Evolutionary conservation across 352 stramenopile species (phyloP), one percentile per base, ranked within the genome.

Genomic region (Phytophthora podocarpi): DNA sequence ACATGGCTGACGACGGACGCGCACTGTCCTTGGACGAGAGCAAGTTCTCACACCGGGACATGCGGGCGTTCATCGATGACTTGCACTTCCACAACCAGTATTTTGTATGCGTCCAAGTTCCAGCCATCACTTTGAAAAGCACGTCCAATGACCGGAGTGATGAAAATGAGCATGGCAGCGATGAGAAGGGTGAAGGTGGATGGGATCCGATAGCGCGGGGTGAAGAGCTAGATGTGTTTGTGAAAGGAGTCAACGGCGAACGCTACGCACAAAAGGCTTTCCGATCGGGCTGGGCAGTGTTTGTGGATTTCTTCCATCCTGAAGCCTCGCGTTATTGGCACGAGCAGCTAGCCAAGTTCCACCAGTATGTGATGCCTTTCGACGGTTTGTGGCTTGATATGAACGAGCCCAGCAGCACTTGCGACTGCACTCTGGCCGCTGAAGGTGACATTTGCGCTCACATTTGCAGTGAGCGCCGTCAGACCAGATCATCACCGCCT

Each of bases 261-360:
- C 48, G 58, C 1, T 79, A 80, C 8, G 87, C 85, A 0, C 64
- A 94, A 37, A 93, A 94, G 54, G 72, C 76, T 15, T 80, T 95
- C 2, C 76, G 74, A 24, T 80, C 74, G 0, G 70, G 74, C 1
- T 92, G 85, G 74, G 83, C 84, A 5, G 71, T 73, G 9, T 95
- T 94, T 53, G 74, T 95, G 4, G 89, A 97, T 28, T 97, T 96
- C 34, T 91, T 92, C 32, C 79, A 96, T 26, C 87, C 89, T 3
- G 74, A 90, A 40, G 74, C 89, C 30, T 78, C 72, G 7, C 35
- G 34, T 1, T 97, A 79, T 37, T 96, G 88, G 82, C 56, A 67
- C 3, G 67, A 89, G n/a, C 80, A 93, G 49, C 57, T 96, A 3
- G 40, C 64, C 0, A 64, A 53, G 3, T 94, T 93, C 24, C 72